phyloP scores from a whole-genome alignment of 2,329 filamentous ascomycete species.

The Mariannaea elegans region DNA sequence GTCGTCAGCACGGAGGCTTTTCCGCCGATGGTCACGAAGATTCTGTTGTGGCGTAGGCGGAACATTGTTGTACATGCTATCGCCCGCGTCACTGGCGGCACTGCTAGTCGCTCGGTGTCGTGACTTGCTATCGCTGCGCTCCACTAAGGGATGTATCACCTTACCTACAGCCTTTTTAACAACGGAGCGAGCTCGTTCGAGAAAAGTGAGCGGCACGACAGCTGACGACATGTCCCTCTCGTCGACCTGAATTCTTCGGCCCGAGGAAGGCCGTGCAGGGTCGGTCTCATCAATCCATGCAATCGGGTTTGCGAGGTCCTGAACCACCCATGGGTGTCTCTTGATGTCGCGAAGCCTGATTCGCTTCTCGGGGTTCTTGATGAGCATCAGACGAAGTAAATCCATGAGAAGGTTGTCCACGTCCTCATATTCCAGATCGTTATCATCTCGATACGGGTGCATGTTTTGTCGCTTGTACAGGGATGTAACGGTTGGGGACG shows the following conservation, averaged over 20 bases:
- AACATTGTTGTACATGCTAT: slow-evolving; percentile 55
- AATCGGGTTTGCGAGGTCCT: slow-evolving; percentile 76
- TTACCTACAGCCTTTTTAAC: slow-evolving; percentile 74
- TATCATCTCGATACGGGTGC: slow-evolving; percentile 77
- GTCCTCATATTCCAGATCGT: slow-evolving; percentile 84
- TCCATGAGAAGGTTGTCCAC: slow-evolving; percentile 84
- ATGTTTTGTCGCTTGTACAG: slow-evolving; percentile 66
- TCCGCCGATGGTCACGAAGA: slow-evolving; percentile 60
- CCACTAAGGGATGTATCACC: slow-evolving; percentile 68
- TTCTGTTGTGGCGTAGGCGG: slow-evolving; percentile 60
- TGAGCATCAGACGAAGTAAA: slow-evolving; percentile 80
- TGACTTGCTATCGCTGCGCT: slow-evolving; percentile 63
- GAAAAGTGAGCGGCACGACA: slow-evolving; percentile 86
- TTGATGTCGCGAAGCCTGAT: slow-evolving; percentile 94
- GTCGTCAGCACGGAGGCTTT: slow-evolving; percentile 63
- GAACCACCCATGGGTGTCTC: slow-evolving; percentile 88
- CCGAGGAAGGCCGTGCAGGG: slow-evolving; percentile 78
- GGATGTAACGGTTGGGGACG: slow-evolving; percentile 63
- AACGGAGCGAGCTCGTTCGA: slow-evolving; percentile 84
- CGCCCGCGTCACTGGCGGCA: slow-evolving; percentile 70
- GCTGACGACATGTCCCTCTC: slow-evolving; percentile 89
- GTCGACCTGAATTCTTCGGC: slow-evolving; percentile 90
- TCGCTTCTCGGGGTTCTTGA: slow-evolving; percentile 87
- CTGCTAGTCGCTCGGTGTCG: slow-evolving; percentile 69
- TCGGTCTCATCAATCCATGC: slow-evolving; percentile 96